phyloP scores from a whole-genome alignment of 768 basidiomycete genomes.

The Mrakia hoshinonis region DNA sequence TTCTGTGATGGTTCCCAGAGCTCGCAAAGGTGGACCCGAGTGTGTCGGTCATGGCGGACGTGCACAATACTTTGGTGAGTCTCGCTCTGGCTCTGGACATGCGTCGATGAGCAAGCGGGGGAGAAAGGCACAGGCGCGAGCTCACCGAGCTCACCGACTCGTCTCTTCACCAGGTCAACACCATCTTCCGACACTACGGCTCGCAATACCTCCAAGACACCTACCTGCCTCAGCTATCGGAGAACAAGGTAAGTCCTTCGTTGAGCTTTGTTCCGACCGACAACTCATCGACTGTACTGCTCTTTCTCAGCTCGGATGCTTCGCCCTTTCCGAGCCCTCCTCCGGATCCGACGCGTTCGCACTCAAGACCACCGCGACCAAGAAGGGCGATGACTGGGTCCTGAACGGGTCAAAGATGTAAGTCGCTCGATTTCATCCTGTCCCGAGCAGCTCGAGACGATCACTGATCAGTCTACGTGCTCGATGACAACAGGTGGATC shows the following conservation, averaged over 20 bases:
- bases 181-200: slow-evolving; percentile 78
- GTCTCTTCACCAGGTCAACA: slow-evolving; percentile 44
- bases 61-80: slow-evolving; percentile 93
- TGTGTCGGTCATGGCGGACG: slow-evolving; percentile 92
- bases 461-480: too few species aligned
- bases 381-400: slow-evolving; percentile 63
- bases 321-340: slow-evolving; percentile 84
- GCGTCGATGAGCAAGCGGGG: background rate
- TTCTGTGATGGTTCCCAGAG: slow-evolving; percentile 45
- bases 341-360: slow-evolving; percentile 98
- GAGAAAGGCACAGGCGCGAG: background rate
- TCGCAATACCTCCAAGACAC: slow-evolving; percentile 74
- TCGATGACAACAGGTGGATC: too few species aligned
- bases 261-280: background rate
- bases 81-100: background rate
- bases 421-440: slow-evolving; percentile 14
- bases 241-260: slow-evolving; percentile 53
- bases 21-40: slow-evolving; percentile 92
- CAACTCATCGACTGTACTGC: background rate
- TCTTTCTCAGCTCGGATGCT: slow-evolving; percentile 71
- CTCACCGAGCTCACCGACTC: background rate
- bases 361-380: slow-evolving; percentile 81
- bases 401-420: slow-evolving; percentile 94
- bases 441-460: background rate
- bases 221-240: slow-evolving; percentile 74